Percentiles rank a stretch among this genome's conserved stretches.
These are phyloP conservation scores for Vitis rotundifolia DNA, from an alignment of 164 flowering plant genomes.

Conservation along the genomic window DNA sequence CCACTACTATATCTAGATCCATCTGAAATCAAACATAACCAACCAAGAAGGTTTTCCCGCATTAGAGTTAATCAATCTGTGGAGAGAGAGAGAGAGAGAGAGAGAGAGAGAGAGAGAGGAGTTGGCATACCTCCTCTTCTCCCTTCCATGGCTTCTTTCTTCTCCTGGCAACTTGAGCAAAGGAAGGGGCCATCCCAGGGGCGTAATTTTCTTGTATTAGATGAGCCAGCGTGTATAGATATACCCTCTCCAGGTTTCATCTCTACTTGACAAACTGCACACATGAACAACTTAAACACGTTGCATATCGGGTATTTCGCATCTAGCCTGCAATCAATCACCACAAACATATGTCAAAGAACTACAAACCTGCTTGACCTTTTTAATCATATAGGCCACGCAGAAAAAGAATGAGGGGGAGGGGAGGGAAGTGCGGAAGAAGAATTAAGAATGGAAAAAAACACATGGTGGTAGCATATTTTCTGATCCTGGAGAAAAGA, in stretches of 20 bases:
- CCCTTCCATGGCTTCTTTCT: constrained; percentile 99
- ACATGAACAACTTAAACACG: constrained; percentile 89
- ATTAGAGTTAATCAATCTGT: neutral
- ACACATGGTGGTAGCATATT: too few species aligned
- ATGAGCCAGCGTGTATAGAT: constrained; percentile 76
- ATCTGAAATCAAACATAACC: constrained; percentile 34
- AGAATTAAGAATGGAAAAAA: too few species aligned
- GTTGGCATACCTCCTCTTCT: constrained; percentile 59
- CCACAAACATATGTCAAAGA: constrained; percentile 9
- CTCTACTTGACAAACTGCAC: constrained; percentile 94
- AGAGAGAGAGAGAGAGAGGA: neutral
- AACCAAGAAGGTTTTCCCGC: neutral
- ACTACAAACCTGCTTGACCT: neutral
- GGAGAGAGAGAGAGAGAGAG: neutral
- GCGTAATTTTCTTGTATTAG: constrained; percentile 54
- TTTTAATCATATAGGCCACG: too few species aligned
- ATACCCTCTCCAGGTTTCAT: constrained; percentile 89
- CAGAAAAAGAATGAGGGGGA: too few species aligned
- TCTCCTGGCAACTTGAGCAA: constrained; percentile 80
- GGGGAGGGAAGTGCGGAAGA: too few species aligned
- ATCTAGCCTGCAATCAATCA: constrained; percentile 65
- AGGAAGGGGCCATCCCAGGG: constrained; percentile 99
- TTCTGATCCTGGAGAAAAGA: too few species aligned
- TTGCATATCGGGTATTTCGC: constrained; percentile 93
- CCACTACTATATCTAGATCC: constrained; percentile 46